Conservation (phyloP, 495 filamentous ascomycete species). For the Penicillium waksmanii region DNA sequence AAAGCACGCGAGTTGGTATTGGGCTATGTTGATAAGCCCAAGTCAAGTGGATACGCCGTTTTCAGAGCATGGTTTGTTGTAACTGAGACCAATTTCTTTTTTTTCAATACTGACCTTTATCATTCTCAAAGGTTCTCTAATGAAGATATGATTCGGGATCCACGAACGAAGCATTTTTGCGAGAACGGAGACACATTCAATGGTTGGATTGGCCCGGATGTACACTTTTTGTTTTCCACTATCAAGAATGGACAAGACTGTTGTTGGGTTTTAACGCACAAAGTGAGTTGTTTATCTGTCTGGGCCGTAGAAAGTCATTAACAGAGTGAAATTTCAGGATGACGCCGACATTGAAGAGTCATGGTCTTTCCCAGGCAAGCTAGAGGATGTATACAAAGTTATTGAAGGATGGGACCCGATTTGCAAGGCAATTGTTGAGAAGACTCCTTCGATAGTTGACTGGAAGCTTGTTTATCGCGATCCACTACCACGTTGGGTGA, state of each 20-base stretch:
- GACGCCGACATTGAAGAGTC: slow-evolving; percentile 52
- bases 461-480: slow-evolving; percentile 76
- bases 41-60: slow-evolving; percentile 61
- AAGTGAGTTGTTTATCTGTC: slow-evolving; percentile 17
- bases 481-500: slow-evolving; percentile 68
- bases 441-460: slow-evolving; percentile 66
- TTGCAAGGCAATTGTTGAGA: slow-evolving; percentile 59
- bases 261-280: slow-evolving; percentile 73
- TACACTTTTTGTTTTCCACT: slow-evolving; percentile 27
- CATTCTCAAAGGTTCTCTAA: slow-evolving; percentile 57
- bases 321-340: slow-evolving; percentile 47
- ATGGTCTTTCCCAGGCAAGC: slow-evolving; percentile 44
- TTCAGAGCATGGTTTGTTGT: slow-evolving; percentile 54
- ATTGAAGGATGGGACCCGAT: slow-evolving; percentile 68
- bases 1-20: slow-evolving; percentile 61
- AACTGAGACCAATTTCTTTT: not conserved
- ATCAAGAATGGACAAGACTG: slow-evolving; percentile 59
- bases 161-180: slow-evolving; percentile 60
- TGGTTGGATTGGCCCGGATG: slow-evolving; percentile 39
- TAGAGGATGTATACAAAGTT: slow-evolving; percentile 60
- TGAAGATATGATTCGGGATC: slow-evolving; percentile 63
- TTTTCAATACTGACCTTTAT: not conserved
- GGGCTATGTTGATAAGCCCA: slow-evolving; percentile 62
- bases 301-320: not conserved
- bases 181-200: slow-evolving; percentile 67